These are phyloP conservation scores for Pseudohalonectria lignicola DNA, from an alignment of 2,329 filamentous ascomycete species.

Conservation along the genomic window DNA sequence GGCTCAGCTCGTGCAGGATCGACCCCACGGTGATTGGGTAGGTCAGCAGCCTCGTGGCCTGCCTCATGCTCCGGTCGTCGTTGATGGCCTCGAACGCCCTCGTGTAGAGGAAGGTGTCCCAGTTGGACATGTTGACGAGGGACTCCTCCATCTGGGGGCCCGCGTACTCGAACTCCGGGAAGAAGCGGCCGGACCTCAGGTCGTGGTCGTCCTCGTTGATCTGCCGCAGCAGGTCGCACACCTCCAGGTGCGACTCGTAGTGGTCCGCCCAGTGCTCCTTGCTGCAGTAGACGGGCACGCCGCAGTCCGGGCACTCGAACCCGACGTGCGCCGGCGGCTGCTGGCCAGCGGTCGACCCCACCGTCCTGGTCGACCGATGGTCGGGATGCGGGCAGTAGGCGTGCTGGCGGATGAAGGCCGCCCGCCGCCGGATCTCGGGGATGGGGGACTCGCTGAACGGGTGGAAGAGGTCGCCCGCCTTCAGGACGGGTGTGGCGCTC, in stretches of 20 bases:
- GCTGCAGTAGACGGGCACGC: conserved; percentile 85
- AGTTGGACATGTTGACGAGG: conserved; percentile 93
- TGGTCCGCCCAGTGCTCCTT: conserved; percentile 94
- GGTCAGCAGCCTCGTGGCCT: conserved; percentile 85
- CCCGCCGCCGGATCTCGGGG: conserved; percentile 75
- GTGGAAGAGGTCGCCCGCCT: conserved; percentile 81
- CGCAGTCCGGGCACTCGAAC: conserved; percentile 95
- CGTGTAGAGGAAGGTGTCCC: conserved; percentile 94
- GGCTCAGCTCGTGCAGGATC: conserved; percentile 86
- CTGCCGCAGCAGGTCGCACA: conserved; percentile 83
- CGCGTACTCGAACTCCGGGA: conserved; percentile 89
- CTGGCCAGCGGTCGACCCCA: too few species aligned
- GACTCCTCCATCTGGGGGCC: conserved; percentile 85
- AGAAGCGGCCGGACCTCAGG: conserved; percentile 77
- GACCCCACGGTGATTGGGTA: conserved; percentile 90
- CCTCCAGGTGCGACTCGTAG: conserved; percentile 83
- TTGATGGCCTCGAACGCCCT: conserved; percentile 87
- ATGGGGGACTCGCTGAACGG: conserved; percentile 82
- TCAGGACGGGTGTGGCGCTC: conserved; percentile 31
- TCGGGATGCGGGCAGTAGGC: conserved; percentile 87
- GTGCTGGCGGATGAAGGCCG: conserved; percentile 85
- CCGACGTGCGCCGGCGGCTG: conserved; percentile 63
- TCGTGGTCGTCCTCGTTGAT: conserved; percentile 99
- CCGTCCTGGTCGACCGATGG: conserved; percentile 64
- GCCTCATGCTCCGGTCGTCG: conserved; percentile 79